Evolutionary conservation across 2,329 filamentous ascomycete genomes (phyloP), one percentile per base, ranked within the genome.

Genomic region (Pestalotiopsis sp.): DNA sequence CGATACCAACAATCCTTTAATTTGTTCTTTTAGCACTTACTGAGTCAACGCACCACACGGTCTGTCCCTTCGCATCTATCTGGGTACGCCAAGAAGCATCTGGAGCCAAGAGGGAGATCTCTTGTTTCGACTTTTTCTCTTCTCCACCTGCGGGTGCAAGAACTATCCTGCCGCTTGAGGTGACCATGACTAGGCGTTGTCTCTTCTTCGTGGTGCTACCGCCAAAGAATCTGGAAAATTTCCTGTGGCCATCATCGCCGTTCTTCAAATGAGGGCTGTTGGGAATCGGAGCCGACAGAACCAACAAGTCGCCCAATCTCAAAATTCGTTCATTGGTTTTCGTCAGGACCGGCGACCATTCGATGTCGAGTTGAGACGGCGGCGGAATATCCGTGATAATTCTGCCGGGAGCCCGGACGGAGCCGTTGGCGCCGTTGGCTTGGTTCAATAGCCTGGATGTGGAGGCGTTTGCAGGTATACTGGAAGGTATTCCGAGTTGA

Each of bases 321-420:
- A 99, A 81, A 73, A 99, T 99, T 45, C 96, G 90, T 80, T 99
- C 96, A 76, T 98, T 98, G 69, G 90, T 91, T 75, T 91, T 91
- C 11, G 93, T 98, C 67, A 99, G 84, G 4, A 99, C 95, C 0
- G 96, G 96, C 0, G 95, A 98, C 96, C 96, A 99, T 81, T 99
- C 96, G 68, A 99, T 97, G 77, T 99, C 96, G 31, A 99, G 85
- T 79, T 98, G 96, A 64, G 93, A 97, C 0, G 96, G 96, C n/a
- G 96, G 95, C 17, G 96, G 94, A 11, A 99, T 86, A 79, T 99
- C 96, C 1, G 96, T 98, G 70, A 99, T 97, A 69, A 98, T 90
- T 70, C 94, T 87, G 2, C 93, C 87, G 39, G 94, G 92, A 11
- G 89, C 87, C 67, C 94, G 85, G 31, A 84, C 82, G 41, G 81